These are phyloP conservation scores for Debaryomyces tyrocola DNA, from an alignment of 805 yeast species.

Conservation along the genomic window DNA sequence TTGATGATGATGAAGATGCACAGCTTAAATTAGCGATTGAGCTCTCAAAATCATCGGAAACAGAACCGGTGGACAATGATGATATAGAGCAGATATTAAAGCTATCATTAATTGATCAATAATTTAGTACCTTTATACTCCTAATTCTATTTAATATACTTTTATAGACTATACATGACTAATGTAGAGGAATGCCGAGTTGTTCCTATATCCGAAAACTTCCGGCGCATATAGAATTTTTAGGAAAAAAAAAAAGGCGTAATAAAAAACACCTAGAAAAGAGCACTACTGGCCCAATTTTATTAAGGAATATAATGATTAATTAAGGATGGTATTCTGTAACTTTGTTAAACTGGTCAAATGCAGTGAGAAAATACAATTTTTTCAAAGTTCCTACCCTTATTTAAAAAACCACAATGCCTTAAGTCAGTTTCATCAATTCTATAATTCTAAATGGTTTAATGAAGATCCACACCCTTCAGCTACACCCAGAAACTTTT, in stretches of 20 bases:
- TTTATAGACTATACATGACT: neutral
- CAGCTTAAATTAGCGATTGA: conserved; percentile 26
- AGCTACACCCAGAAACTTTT: conserved; percentile 13
- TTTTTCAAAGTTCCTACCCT: conserved; percentile 17
- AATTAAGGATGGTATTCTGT: conserved; percentile 10
- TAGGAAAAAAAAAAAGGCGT: neutral
- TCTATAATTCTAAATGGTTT: conserved; percentile 9
- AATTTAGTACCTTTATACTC: neutral
- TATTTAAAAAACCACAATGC: conserved; percentile 10
- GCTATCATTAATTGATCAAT: conserved; percentile 13
- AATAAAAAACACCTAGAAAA: neutral
- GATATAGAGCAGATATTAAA: conserved; percentile 15
- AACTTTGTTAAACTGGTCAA: conserved; percentile 13
- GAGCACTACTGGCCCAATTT: neutral
- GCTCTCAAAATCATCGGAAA: conserved; percentile 11
- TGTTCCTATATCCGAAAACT: too few species aligned
- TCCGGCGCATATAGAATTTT: too few species aligned
- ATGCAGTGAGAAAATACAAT: conserved; percentile 9
- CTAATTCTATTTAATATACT: neutral
- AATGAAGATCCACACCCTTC: conserved; percentile 22
- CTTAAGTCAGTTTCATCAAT: conserved; percentile 6
- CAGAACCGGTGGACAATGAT: conserved; percentile 13
- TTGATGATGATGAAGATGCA: conserved; percentile 22
- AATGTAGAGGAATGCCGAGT: too few species aligned
- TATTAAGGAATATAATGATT: neutral